A percentile compares a stretch with the other conserved stretches of the same genome.
phyloP scores from a whole-genome alignment of 176 grass and related monocot genomes.

The Dactylis glomerata region DNA sequence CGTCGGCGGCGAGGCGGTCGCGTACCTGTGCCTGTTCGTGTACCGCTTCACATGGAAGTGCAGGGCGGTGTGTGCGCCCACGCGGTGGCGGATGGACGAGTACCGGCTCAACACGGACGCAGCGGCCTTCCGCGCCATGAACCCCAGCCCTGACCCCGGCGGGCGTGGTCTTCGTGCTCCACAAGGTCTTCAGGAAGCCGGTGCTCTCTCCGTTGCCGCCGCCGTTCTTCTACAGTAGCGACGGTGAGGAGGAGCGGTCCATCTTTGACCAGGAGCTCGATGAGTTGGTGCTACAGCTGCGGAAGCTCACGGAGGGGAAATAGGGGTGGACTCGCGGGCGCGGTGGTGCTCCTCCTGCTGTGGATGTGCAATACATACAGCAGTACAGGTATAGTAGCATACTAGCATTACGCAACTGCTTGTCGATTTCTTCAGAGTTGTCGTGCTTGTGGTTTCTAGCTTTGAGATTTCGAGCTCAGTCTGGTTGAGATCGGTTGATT shows the following conservation, averaged over 20 bases:
- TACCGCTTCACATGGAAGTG: neutral
- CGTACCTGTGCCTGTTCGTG: neutral
- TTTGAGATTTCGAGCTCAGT: neutral
- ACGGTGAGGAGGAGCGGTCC: neutral
- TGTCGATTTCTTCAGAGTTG: neutral
- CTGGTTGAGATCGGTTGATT: neutral
- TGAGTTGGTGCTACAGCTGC: neutral
- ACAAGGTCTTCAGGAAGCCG: neutral
- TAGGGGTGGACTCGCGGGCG: neutral
- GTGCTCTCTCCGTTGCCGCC: neutral
- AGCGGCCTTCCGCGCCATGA: neutral
- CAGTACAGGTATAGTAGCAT: neutral
- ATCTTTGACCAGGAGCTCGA: neutral
- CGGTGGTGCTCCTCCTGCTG: neutral
- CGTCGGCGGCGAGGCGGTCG: neutral
- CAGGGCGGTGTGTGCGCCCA: neutral
- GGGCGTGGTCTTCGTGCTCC: neutral
- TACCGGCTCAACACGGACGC: constrained; percentile 7
- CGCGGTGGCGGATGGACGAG: neutral
- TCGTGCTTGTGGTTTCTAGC: neutral
- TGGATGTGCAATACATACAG: neutral
- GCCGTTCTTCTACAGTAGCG: neutral
- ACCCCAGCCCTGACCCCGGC: neutral
- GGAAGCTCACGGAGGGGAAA: neutral
- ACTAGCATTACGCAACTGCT: neutral